These are phyloP conservation scores for Blepharisma stoltei DNA, from an alignment of 73 alveolate species.

Conservation along the genomic window DNA sequence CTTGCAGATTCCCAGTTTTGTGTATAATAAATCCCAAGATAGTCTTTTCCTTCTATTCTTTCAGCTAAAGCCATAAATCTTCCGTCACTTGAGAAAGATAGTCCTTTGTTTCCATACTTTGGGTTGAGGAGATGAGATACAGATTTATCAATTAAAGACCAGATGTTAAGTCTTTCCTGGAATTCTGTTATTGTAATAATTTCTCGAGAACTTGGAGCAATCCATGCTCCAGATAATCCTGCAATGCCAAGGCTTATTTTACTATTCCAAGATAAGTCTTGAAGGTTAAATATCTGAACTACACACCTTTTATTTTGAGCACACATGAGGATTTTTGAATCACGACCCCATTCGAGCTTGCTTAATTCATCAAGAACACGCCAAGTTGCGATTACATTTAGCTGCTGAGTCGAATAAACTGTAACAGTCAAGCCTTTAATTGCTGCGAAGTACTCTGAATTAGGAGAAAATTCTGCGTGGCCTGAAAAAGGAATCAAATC, in stretches of 20 bases:
- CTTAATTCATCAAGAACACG: constrained; percentile 1
- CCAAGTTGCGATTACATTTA: background rate
- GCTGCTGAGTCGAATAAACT: background rate
- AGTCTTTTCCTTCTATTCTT: background rate
- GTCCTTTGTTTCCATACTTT: constrained; percentile 1
- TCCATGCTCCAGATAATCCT: constrained; percentile 24
- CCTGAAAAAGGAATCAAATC: constrained; percentile 18
- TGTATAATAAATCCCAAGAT: background rate
- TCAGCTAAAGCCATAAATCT: background rate
- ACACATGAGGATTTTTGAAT: background rate
- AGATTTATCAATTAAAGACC: constrained; percentile 8
- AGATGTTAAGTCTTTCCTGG: background rate
- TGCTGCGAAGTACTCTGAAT: constrained; percentile 5
- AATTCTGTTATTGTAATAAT: background rate
- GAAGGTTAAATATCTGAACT: background rate
- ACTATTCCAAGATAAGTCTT: constrained; percentile 10
- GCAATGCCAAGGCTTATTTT: background rate
- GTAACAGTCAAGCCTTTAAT: background rate
- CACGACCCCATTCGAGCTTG: constrained; percentile 14
- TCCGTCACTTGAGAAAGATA: background rate
- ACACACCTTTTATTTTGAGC: constrained; percentile 6
- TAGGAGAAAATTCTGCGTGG: constrained; percentile 14
- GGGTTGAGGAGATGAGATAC: background rate
- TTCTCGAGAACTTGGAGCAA: constrained; percentile 3
- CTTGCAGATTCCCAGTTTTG: constrained; percentile 35